These are phyloP conservation scores for Corrigiola litoralis DNA, from an alignment of 179 eudicot species.

Conservation along the genomic window DNA sequence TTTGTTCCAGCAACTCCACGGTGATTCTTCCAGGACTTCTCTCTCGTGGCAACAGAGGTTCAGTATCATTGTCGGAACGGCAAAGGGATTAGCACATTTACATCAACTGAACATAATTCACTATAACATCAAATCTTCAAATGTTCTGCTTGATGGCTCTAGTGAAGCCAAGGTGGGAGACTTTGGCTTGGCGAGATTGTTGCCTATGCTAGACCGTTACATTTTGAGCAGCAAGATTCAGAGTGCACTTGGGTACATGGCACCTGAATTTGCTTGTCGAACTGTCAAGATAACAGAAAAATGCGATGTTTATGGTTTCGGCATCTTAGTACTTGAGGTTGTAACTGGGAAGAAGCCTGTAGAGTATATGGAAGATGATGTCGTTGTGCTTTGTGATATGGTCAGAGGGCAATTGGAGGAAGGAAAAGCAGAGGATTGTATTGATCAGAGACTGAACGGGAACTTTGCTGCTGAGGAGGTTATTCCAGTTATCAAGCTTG, in stretches of 20 bases:
- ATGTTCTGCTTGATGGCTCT: conserved; percentile 46
- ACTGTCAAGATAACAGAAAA: conserved; percentile 88
- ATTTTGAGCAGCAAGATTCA: conserved; percentile 85
- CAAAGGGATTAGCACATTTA: conserved; percentile 70
- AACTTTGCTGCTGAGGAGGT: conserved; percentile 61
- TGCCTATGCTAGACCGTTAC: conserved; percentile 69
- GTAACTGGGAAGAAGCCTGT: conserved; percentile 83
- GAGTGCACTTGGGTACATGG: conserved; percentile 92
- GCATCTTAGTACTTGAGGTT: conserved; percentile 61
- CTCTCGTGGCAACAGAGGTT: conserved; percentile 75
- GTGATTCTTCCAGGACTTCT: conserved; percentile 17
- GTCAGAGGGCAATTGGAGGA: conserved; percentile 75
- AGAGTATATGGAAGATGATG: conserved; percentile 95
- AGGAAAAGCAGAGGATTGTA: conserved; percentile 66
- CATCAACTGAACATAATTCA: conserved; percentile 62
- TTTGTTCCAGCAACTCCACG: conserved; percentile 67
- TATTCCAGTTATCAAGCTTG: conserved; percentile 70
- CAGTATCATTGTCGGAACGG: conserved; percentile 54
- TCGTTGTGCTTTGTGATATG: conserved; percentile 78
- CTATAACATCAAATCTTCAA: conserved; percentile 72
- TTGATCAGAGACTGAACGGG: conserved; percentile 55
- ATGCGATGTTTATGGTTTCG: conserved; percentile 86
- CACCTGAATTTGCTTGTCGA: conserved; percentile 85
- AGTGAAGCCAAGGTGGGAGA: conserved; percentile 70
- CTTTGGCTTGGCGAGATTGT: conserved; percentile 61